Evolutionary conservation across 2,329 filamentous ascomycete species (phyloP).

Genomic region (Venturia pyrina): DNA sequence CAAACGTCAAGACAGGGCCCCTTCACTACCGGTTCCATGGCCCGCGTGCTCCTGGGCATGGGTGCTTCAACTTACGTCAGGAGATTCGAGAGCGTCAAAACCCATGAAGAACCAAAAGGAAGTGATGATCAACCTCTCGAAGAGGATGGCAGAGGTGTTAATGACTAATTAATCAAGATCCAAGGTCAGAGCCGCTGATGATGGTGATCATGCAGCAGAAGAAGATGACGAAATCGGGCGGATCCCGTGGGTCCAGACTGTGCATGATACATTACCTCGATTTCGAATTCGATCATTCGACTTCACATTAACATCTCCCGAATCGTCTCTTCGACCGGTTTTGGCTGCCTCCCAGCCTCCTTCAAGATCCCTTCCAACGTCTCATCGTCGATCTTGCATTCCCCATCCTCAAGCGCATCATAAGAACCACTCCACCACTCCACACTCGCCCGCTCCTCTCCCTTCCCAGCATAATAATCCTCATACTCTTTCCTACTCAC

Average conservation of each 20-base stretch:
- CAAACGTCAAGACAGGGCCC: too few species aligned
- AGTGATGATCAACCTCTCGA: neutral
- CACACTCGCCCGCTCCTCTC: slow-evolving; percentile 27
- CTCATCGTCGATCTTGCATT: slow-evolving; percentile 32
- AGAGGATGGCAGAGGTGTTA: neutral
- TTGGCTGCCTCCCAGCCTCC: slow-evolving; percentile 26
- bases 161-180: neutral
- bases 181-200: neutral
- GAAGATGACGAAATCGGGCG: neutral
- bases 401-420: slow-evolving; percentile 31
- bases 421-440: slow-evolving; percentile 39
- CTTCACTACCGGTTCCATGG: too few species aligned
- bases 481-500: slow-evolving; percentile 31
- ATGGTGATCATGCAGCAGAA: too few species aligned
- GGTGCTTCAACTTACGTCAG: too few species aligned
- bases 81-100: too few species aligned
- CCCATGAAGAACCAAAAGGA: neutral
- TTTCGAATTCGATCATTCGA: neutral
- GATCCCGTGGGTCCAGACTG: neutral
- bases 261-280: neutral
- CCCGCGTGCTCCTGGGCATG: too few species aligned
- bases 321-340: slow-evolving; percentile 30
- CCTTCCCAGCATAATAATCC: slow-evolving; percentile 28
- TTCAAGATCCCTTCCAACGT: slow-evolving; percentile 31
- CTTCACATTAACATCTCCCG: slow-evolving; percentile 27